phyloP scores from a whole-genome alignment of 441 rosid species.

The Brassica balearica region DNA sequence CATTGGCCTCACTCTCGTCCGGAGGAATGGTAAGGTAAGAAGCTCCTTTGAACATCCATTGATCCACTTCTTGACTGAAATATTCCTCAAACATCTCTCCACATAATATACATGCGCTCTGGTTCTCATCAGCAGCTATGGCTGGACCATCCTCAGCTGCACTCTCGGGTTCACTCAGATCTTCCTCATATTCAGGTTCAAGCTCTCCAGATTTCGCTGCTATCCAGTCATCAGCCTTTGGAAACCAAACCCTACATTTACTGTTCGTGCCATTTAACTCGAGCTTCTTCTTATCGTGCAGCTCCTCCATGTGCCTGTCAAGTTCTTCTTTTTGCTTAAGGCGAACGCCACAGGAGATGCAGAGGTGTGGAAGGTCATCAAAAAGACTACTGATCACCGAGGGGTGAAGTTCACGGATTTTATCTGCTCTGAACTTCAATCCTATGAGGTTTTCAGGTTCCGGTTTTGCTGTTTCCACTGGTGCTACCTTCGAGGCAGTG shows the following conservation, averaged over 20 bases:
- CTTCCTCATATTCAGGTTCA: constrained; percentile 51
- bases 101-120: constrained; percentile 85
- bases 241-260: constrained; percentile 74
- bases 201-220: constrained; percentile 51
- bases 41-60: constrained; percentile 91
- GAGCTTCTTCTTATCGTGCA: constrained; percentile 66
- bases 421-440: constrained; percentile 74
- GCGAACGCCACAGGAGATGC: constrained; percentile 79
- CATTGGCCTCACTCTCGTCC: constrained; percentile 47
- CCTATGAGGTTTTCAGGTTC: constrained; percentile 68
- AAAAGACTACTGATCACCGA: constrained; percentile 69
- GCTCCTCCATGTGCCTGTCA: constrained; percentile 74
- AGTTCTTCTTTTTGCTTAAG: constrained; percentile 73
- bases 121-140: constrained; percentile 86
- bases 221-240: constrained; percentile 70
- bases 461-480: constrained; percentile 38
- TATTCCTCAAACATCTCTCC: constrained; percentile 92
- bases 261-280: constrained; percentile 45
- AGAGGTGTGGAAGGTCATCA: constrained; percentile 69
- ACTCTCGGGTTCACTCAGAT: constrained; percentile 45
- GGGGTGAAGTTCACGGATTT: constrained; percentile 80
- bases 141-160: constrained; percentile 52
- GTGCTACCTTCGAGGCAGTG: constrained; percentile 45
- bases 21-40: constrained; percentile 53
- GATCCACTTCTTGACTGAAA: constrained; percentile 58